Conservation (phyloP, 2,329 filamentous ascomycete species). For the Dendryphion nanum region DNA sequence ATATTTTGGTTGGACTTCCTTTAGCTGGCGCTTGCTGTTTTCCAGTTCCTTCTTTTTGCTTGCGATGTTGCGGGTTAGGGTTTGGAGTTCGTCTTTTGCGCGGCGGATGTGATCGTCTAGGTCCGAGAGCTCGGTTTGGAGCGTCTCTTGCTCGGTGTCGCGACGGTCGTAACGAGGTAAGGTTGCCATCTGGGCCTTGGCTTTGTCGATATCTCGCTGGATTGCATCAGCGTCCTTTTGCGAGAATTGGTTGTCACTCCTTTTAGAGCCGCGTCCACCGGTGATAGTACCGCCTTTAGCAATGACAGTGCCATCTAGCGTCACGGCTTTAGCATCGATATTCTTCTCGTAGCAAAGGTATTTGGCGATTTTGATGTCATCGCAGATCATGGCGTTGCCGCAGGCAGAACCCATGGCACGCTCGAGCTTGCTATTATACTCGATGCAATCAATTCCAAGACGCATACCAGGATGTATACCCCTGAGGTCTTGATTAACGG, state of each 20-base stretch:
- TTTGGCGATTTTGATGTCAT: slow-evolving; percentile 81
- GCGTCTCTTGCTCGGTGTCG: slow-evolving; percentile 72
- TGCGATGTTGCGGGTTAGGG: slow-evolving; percentile 76
- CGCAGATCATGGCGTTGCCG: slow-evolving; percentile 91
- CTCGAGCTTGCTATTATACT: slow-evolving; percentile 84
- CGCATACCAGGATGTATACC: slow-evolving; percentile 79
- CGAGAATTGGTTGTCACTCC: slow-evolving; percentile 53
- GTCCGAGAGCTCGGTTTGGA: slow-evolving; percentile 76
- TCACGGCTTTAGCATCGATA: slow-evolving; percentile 91
- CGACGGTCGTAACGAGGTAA: slow-evolving; percentile 77
- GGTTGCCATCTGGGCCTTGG: slow-evolving; percentile 73
- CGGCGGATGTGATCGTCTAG: slow-evolving; percentile 74
- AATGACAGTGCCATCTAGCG: slow-evolving; percentile 91
- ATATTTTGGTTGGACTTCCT: slow-evolving; percentile 75
- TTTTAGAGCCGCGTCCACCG: slow-evolving; percentile 76
- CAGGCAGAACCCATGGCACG: slow-evolving; percentile 94
- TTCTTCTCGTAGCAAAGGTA: slow-evolving; percentile 81
- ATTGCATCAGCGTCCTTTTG: slow-evolving; percentile 86
- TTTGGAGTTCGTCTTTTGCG: slow-evolving; percentile 71
- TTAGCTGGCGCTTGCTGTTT: slow-evolving; percentile 69
- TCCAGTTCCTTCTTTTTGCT: slow-evolving; percentile 82
- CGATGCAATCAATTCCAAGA: slow-evolving; percentile 92
- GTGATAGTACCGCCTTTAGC: slow-evolving; percentile 97
- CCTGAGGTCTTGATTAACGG: slow-evolving; percentile 86
- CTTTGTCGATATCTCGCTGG: slow-evolving; percentile 71